Evolutionary conservation across 2,329 filamentous ascomycete genomes (phyloP).

Genomic region (Beauveria australis): DNA sequence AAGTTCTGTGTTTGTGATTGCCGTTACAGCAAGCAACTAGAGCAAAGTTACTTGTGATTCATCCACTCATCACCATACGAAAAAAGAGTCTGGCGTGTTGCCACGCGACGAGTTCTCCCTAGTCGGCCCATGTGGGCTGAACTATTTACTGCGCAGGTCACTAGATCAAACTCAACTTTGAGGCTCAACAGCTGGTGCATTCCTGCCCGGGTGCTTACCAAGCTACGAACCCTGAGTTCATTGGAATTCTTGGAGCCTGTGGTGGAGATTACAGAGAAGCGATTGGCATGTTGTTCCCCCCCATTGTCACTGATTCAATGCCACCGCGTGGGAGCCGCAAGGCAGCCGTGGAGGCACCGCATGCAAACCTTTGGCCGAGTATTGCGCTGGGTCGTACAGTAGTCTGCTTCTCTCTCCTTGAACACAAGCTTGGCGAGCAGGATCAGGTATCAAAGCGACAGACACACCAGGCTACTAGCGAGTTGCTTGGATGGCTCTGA

Average conservation of each 20-base stretch:
- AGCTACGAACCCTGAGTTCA: neutral
- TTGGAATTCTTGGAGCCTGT: neutral
- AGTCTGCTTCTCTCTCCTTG: neutral
- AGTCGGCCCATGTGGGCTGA: neutral
- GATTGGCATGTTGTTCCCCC: neutral
- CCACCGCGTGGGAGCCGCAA: neutral
- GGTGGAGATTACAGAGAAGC: neutral
- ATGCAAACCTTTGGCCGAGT: neutral
- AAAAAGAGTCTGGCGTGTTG: neutral
- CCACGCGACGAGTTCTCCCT: neutral
- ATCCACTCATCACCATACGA: neutral
- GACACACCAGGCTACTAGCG: neutral
- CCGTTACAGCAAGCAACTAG: neutral
- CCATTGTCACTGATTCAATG: neutral
- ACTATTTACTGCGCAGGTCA: neutral
- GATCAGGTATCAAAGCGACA: slow-evolving; percentile 2
- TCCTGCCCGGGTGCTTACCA: no score
- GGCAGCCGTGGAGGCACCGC: neutral
- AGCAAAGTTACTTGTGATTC: neutral
- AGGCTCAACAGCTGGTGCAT: neutral
- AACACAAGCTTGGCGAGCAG: neutral
- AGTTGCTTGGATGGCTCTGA: neutral
- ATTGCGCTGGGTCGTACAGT: neutral
- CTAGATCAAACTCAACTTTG: slow-evolving; percentile 3
- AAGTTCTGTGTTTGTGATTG: neutral